These are phyloP conservation scores for Lactarius vividus DNA, from an alignment of 768 basidiomycete species.

Conservation along the genomic window DNA sequence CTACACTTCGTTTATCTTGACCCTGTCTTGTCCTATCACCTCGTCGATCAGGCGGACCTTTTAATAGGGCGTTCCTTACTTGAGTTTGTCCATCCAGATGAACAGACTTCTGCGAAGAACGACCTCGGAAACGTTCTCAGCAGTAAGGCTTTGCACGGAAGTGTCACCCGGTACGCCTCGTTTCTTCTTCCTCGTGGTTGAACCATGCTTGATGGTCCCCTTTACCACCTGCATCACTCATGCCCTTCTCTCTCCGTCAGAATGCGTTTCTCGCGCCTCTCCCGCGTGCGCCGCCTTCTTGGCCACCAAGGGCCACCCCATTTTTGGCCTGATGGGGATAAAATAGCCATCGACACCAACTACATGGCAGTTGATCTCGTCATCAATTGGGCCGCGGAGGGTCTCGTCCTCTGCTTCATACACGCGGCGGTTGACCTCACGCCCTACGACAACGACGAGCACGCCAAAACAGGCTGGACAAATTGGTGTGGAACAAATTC, in stretches of 20 bases:
- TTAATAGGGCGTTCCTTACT: conserved; percentile 72
- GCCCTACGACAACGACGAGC: conserved; percentile 72
- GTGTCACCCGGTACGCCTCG: conserved; percentile 64
- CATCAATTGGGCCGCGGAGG: conserved; percentile 86
- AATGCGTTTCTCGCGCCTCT: conserved; percentile 76
- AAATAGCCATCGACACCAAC: conserved; percentile 63
- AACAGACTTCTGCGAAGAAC: conserved; percentile 66
- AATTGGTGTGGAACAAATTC: conserved; percentile 85
- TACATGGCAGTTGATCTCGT: conserved; percentile 89
- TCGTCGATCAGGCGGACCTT: conserved; percentile 63
- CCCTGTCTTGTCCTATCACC: conserved; percentile 71
- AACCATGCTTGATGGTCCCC: conserved; percentile 21
- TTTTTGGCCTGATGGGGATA: conserved; percentile 63
- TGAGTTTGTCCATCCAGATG: conserved; percentile 82
- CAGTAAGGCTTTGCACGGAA: conserved; percentile 74
- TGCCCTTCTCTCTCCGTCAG: conserved; percentile 39
- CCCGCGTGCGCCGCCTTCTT: conserved; percentile 67
- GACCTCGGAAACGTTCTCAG: conserved; percentile 76
- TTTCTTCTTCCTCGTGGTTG: conserved; percentile 23
- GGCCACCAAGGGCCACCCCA: conserved; percentile 57
- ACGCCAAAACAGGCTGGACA: conserved; percentile 70
- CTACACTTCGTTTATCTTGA: conserved; percentile 81
- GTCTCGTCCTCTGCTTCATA: conserved; percentile 84
- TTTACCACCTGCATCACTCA: conserved; percentile 25
- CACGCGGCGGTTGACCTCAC: conserved; percentile 77